Evolutionary conservation across 495 filamentous ascomycete species (phyloP).

Genomic region (Staphylotrichum longicolle): DNA sequence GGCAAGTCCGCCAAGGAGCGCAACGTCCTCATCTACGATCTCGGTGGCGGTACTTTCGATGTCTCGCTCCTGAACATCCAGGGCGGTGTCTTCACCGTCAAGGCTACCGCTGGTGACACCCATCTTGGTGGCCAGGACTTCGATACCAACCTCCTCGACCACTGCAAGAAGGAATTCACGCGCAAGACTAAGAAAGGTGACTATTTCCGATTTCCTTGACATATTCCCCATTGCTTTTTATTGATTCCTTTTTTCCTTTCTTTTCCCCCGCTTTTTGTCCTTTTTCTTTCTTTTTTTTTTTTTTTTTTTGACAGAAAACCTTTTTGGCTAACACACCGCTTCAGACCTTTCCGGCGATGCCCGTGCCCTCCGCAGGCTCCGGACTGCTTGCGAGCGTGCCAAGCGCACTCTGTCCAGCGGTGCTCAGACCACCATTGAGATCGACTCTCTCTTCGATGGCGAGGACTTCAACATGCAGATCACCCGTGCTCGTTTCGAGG

Average conservation of each 20-base stretch:
- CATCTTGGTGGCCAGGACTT: constrained; percentile 99
- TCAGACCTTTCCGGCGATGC: constrained; percentile 76
- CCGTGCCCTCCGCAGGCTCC: constrained; percentile 94
- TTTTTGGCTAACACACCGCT: background rate
- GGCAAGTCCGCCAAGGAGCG: constrained; percentile 96
- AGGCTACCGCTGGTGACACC: constrained; percentile 97
- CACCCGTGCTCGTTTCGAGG: constrained; percentile 99
- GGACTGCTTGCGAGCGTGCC: constrained; percentile 98
- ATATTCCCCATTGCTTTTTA: background rate
- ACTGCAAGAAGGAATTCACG: constrained; percentile 94
- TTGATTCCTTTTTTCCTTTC: background rate
- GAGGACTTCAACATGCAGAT: constrained; percentile 98
- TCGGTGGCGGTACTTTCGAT: constrained; percentile 99
- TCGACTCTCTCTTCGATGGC: constrained; percentile 97
- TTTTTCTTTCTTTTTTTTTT: too few relatives aligned
- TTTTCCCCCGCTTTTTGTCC: background rate
- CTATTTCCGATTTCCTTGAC: background rate
- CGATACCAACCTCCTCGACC: constrained; percentile 94
- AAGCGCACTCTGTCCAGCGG: constrained; percentile 98
- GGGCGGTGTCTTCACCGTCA: constrained; percentile 99
- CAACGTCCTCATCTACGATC: constrained; percentile 98
- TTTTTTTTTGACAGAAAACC: background rate
- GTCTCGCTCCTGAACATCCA: constrained; percentile 97
- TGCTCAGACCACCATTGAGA: constrained; percentile 96
- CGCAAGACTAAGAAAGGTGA: constrained; percentile 76